Evolutionary conservation across 1,284 basidiomycete species (phyloP).

Genomic region (Leccinum colubrinum): DNA sequence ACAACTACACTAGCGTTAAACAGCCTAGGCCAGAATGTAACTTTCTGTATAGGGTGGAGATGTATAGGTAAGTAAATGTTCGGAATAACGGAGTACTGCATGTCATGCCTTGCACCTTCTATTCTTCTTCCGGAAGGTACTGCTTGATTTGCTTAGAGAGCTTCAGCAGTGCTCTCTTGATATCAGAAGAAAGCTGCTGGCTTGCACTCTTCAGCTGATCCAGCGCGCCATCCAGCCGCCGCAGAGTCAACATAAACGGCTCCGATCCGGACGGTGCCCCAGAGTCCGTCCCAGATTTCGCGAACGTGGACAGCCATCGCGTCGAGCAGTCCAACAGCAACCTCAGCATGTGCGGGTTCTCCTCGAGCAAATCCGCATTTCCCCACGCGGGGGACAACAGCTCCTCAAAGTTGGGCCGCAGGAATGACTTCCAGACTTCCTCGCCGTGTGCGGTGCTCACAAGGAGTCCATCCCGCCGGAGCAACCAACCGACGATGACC

Average conservation of each 20-base stretch:
- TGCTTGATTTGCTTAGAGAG: slow-evolving; percentile 39
- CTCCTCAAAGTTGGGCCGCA: slow-evolving; percentile 5
- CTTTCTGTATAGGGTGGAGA: not conserved
- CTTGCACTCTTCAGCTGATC: not conserved
- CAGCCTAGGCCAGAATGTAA: not conserved
- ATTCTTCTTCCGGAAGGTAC: slow-evolving; percentile 3
- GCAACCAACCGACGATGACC: slow-evolving; percentile 8
- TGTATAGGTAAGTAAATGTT: not conserved
- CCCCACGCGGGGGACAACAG: slow-evolving; percentile 4
- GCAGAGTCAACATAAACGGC: not conserved
- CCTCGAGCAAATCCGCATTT: slow-evolving; percentile 4
- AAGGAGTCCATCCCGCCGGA: not conserved
- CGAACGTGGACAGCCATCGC: slow-evolving; percentile 1
- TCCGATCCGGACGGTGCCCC: not conserved
- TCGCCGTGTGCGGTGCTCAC: not conserved
- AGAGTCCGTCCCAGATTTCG: not conserved
- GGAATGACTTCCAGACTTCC: not conserved
- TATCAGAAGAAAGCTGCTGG: not conserved
- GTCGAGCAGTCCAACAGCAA: slow-evolving; percentile 4
- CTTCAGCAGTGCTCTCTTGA: slow-evolving; percentile 2
- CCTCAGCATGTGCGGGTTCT: slow-evolving; percentile 8
- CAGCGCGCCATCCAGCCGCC: not conserved
- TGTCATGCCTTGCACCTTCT: not conserved
- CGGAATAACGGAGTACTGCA: not conserved
- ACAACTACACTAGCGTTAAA: not conserved